Evolutionary conservation across 352 stramenopile species (phyloP), one percentile per base, ranked within the genome.

Genomic region (Phytopythium kandeliae): DNA sequence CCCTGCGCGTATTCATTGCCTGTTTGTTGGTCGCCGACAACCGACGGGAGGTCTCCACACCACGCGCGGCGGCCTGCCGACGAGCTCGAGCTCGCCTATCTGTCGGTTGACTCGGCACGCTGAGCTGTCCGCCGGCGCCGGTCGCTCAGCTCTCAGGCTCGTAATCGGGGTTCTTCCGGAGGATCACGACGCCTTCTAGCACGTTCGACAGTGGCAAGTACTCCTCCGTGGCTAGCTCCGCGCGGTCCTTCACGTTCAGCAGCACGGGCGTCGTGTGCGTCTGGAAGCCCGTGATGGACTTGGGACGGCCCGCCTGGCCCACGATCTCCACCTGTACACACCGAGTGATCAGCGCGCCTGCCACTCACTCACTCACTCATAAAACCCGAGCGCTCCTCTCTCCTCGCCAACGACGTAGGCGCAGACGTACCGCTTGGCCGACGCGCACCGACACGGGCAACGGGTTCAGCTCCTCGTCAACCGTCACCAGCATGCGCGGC

Each of bases 231-330:
- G 96, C 97, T 16, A 99, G 78, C 73, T 99, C 97, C 34, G 97
- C 97, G 52, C 97, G 91, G 67, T 99, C 97, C 67, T 97, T 97
- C 30, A 97, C 83, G 55, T 95, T 97, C 35, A 99, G 79, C 61
- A 99, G 76, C 47, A 99, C 97, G 38, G 97, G 97, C 33, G 97
- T 99, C 51, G 94, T 99, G 74, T 99, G 97, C 40, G 97, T 99
- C 68, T 99, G 97, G 74, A 99, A 99, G 49, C 97, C 97, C 47
- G 97, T 99, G 58, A 99, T 99, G 44, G 96, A 98, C 80, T 99
- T 99, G 15, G 97, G 97, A 33, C 97, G 96, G 67, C 97, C 97
- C 10, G 97, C 97, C 80, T 99, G 97, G 8, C 97, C 97, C 33
- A 99, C 97, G 48, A 97, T 99, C 61, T 99, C 97, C 35, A 99